A percentile compares a stretch with the other conserved stretches of the same genome.
Evolutionary conservation across 2,329 filamentous ascomycete genomes (phyloP).

Genomic region (Fusarium cyanostomum): DNA sequence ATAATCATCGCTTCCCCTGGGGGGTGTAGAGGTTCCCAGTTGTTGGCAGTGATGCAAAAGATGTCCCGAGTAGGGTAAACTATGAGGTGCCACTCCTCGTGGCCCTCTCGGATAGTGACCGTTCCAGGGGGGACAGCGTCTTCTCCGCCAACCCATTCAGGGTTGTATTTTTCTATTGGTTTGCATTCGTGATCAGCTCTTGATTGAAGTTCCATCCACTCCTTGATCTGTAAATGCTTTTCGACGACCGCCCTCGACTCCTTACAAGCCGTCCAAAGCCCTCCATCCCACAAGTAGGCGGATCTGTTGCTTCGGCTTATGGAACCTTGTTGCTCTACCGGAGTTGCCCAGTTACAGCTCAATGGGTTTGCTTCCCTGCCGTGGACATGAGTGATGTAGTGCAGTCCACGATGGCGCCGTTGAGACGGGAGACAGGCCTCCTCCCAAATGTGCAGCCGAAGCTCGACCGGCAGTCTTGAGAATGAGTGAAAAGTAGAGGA

Average conservation of each 20-base stretch:
- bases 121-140: background rate
- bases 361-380: background rate
- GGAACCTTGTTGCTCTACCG: background rate
- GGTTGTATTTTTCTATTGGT: too few relatives aligned
- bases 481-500: conserved; percentile 2
- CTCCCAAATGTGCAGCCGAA: background rate
- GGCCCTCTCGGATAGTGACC: background rate
- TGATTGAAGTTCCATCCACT: background rate
- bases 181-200: background rate
- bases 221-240: conserved; percentile 5
- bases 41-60: background rate
- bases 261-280: conserved; percentile 1
- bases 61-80: background rate
- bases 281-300: conserved; percentile 1
- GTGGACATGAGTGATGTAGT: background rate
- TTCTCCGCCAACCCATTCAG: background rate
- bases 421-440: background rate
- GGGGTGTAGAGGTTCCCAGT: background rate
- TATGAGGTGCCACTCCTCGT: background rate
- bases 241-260: background rate
- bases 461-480: background rate
- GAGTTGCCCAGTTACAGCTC: background rate
- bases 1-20: background rate
- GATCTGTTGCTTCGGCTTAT: background rate
- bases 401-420: background rate